Conservation (phyloP, 768 basidiomycete genomes). For the Suillus tomentosus region DNA sequence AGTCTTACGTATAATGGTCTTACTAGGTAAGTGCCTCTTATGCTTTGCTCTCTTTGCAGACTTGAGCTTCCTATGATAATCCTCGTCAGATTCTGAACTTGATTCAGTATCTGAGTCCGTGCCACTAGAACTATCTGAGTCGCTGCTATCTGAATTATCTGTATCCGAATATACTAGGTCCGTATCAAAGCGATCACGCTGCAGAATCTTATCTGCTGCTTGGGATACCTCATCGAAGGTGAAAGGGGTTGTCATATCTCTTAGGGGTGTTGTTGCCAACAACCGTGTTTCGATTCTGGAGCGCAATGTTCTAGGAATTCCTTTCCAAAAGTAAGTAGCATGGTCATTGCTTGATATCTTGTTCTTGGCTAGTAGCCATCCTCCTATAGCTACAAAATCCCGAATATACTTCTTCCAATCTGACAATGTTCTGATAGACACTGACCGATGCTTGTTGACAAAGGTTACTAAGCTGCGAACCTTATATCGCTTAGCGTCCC, state of each 20-base stretch:
- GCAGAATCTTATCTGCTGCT: not conserved
- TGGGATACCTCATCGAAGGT: not conserved
- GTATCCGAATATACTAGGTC: slow-evolving; percentile 3
- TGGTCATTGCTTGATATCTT: slow-evolving; percentile 6
- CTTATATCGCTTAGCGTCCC: too few species aligned
- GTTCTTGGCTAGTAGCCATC: slow-evolving; percentile 5
- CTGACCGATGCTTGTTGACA: too few species aligned
- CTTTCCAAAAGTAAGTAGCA: slow-evolving; percentile 17
- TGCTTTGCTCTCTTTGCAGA: too few species aligned
- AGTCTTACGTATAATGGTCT: too few species aligned
- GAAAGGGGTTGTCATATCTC: slow-evolving; percentile 1
- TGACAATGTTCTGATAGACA: too few species aligned
- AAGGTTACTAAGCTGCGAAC: too few species aligned
- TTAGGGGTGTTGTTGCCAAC: not conserved
- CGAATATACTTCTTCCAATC: slow-evolving; percentile 7
- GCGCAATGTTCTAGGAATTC: slow-evolving; percentile 9
- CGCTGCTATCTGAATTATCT: slow-evolving; percentile 2
- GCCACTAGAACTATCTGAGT: not conserved
- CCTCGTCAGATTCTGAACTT: too few species aligned
- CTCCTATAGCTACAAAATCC: slow-evolving; percentile 17
- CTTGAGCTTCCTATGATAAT: too few species aligned
- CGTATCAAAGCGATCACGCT: slow-evolving; percentile 9
- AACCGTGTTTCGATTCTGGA: slow-evolving; percentile 4
- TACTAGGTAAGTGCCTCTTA: too few species aligned
- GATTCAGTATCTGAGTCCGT: not conserved